Percentiles rank a stretch among this genome's conserved stretches.
phyloP scores from a whole-genome alignment of 2,329 filamentous ascomycete genomes.

The Monilinia fructigena region DNA sequence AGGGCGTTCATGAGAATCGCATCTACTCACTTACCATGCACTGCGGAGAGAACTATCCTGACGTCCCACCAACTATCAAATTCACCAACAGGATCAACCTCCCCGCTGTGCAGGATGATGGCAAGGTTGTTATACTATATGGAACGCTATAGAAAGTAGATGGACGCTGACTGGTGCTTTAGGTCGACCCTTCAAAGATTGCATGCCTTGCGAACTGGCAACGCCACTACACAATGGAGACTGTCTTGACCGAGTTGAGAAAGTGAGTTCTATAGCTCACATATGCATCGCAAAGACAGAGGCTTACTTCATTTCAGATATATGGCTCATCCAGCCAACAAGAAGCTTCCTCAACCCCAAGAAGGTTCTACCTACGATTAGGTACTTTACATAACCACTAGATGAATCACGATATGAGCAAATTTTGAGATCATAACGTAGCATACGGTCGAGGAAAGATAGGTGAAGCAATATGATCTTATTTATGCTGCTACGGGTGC shows the following conservation, averaged over 20 bases:
- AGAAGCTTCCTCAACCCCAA: slow-evolving; percentile 91
- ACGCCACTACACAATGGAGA: slow-evolving; percentile 93
- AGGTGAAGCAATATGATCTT: slow-evolving; percentile 23
- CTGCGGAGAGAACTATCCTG: slow-evolving; percentile 87
- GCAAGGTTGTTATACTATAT: slow-evolving; percentile 55
- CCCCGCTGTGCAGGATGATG: slow-evolving; percentile 81
- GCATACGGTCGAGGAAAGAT: slow-evolving; percentile 2
- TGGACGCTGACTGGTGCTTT: not conserved
- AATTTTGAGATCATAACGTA: slow-evolving; percentile 2
- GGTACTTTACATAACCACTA: not conserved
- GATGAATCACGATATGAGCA: slow-evolving; percentile 11
- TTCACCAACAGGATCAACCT: slow-evolving; percentile 95
- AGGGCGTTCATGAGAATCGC: slow-evolving; percentile 97
- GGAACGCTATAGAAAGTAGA: not conserved
- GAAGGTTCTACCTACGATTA: slow-evolving; percentile 67
- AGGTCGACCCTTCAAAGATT: slow-evolving; percentile 81
- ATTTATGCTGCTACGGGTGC: slow-evolving; percentile 33
- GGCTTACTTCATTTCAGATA: slow-evolving; percentile 57
- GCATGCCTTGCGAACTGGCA: slow-evolving; percentile 89
- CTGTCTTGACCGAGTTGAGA: slow-evolving; percentile 80
- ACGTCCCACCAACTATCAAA: slow-evolving; percentile 81
- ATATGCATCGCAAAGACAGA: slow-evolving; percentile 6
- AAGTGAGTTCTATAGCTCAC: slow-evolving; percentile 51
- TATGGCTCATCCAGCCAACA: slow-evolving; percentile 88
- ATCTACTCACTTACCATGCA: slow-evolving; percentile 98